Evolutionary conservation across 108 stramenopile species (phyloP).

Genomic region (Stephanodiscus triporus): DNA sequence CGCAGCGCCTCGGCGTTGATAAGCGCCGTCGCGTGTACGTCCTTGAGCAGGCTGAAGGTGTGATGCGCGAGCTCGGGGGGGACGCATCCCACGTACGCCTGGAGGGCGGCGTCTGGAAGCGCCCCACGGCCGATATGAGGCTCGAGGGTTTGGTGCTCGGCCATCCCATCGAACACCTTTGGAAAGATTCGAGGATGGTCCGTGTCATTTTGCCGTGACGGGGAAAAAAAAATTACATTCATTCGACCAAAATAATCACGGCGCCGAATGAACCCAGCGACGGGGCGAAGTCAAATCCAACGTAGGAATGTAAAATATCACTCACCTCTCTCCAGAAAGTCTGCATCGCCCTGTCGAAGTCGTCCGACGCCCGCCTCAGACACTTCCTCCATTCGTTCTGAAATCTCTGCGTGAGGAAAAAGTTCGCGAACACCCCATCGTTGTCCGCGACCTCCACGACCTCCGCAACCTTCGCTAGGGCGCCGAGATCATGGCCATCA

Average conservation of each 20-base stretch:
- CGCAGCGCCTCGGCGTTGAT: constrained; percentile 54
- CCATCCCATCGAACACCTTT: constrained; percentile 43
- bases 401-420: constrained; percentile 39
- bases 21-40: constrained; percentile 52
- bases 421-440: constrained; percentile 7
- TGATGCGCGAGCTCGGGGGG: constrained; percentile 46
- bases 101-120: constrained; percentile 64
- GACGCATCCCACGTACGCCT: constrained; percentile 41
- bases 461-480: background rate
- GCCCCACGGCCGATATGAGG: constrained; percentile 57
- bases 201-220: too few relatives aligned
- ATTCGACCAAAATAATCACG: too few relatives aligned
- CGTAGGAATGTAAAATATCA: too few relatives aligned
- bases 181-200: too few relatives aligned
- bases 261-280: too few relatives aligned
- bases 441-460: constrained; percentile 14
- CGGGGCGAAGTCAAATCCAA: too few relatives aligned
- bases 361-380: constrained; percentile 46
- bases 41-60: constrained; percentile 52
- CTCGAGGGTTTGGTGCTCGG: background rate
- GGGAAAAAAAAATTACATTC: too few relatives aligned
- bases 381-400: constrained; percentile 59
- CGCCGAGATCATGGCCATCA: background rate
- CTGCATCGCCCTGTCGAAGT: constrained; percentile 57
- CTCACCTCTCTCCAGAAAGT: constrained; percentile 54